These are phyloP conservation scores for Plasmodium gonderi DNA, from an alignment of 169 alveolate species.

Conservation along the genomic window DNA sequence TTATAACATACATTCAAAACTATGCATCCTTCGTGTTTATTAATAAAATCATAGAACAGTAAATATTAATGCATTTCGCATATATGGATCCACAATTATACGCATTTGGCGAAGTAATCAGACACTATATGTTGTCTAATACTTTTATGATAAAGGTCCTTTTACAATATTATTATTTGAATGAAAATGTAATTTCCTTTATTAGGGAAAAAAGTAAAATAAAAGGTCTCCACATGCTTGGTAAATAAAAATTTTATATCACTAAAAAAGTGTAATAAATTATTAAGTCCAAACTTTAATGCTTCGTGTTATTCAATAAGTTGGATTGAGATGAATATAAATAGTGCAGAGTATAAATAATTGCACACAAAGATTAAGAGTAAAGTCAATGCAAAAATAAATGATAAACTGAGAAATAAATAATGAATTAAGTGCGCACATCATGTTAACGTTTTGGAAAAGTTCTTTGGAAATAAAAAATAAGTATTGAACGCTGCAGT, in stretches of 20 bases:
- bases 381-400: not conserved
- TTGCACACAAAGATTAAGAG: not conserved
- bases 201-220: not conserved
- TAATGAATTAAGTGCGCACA: not conserved
- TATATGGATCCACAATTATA: not conserved
- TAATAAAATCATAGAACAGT: not conserved
- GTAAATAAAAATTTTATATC: not conserved
- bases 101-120: not conserved
- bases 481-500: not conserved
- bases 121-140: not conserved
- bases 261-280: not conserved
- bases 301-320: not conserved
- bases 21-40: not conserved
- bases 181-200: not conserved
- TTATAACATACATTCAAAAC: not conserved
- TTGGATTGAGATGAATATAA: not conserved
- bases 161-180: not conserved
- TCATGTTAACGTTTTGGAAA: not conserved
- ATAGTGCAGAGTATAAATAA: not conserved
- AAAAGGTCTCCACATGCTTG: not conserved
- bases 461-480: not conserved
- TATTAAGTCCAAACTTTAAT: not conserved
- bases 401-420: not conserved
- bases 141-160: not conserved
- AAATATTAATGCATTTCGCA: not conserved